Evolutionary conservation across 2,329 filamentous ascomycete species (phyloP).

Genomic region (Diaporthe batatas): DNA sequence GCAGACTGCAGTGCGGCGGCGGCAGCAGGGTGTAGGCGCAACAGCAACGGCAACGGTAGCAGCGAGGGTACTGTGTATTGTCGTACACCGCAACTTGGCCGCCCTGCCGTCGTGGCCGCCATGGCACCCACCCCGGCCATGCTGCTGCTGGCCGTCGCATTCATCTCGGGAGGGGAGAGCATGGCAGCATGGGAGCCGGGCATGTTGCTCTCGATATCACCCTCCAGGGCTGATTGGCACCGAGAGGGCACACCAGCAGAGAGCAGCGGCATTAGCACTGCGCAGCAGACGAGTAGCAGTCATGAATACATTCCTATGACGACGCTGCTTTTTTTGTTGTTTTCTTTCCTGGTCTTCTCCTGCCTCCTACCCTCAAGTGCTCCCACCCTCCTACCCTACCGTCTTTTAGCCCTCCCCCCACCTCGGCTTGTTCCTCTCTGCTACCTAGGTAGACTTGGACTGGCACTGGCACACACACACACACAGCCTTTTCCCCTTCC

Average conservation of each 20-base stretch:
- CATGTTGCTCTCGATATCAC: conserved; percentile 15
- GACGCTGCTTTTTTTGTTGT: not conserved
- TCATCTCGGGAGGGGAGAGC: conserved; percentile 20
- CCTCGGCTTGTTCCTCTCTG: not conserved
- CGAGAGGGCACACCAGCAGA: not conserved
- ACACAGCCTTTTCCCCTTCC: not conserved
- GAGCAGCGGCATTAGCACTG: not conserved
- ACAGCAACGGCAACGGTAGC: not conserved
- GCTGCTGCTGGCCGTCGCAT: conserved; percentile 20
- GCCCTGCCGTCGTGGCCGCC: conserved; percentile 5
- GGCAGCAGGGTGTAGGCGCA: not conserved
- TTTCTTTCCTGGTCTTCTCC: not conserved
- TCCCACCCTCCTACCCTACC: not conserved
- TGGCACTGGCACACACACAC: not conserved
- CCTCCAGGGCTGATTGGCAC: conserved; percentile 29
- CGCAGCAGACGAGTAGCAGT: not conserved
- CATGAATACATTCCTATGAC: conserved; percentile 29
- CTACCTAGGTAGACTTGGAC: not conserved
- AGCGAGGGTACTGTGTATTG: conserved; percentile 1
- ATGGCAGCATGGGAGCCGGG: too few relatives aligned
- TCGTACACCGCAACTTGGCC: conserved; percentile 31
- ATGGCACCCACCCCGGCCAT: not conserved
- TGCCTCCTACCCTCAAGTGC: not conserved
- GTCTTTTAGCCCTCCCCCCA: not conserved
- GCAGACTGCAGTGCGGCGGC: conserved; percentile 18